Evolutionary conservation across 208 protist genomes (phyloP).

Genomic region (Kentomonas sorsogonicus): DNA sequence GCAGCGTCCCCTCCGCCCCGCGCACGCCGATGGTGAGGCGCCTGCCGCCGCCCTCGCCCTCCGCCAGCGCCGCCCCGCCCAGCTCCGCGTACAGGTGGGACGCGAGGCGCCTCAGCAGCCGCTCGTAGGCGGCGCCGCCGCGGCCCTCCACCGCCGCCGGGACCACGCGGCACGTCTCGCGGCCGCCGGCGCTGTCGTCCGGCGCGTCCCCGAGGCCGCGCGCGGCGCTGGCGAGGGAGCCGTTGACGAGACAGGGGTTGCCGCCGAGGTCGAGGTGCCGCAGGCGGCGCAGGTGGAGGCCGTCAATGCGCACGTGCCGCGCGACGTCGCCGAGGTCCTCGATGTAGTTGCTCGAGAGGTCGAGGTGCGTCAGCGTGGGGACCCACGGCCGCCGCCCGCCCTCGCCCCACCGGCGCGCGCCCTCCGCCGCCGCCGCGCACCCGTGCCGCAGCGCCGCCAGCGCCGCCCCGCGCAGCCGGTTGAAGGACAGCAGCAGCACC

Average conservation of each 20-base stretch:
- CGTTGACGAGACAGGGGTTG: conserved; percentile 30
- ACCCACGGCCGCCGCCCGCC: conserved; percentile 16
- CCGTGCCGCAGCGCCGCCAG: conserved; percentile 9
- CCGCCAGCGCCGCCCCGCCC: not conserved
- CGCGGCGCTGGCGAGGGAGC: conserved; percentile 11
- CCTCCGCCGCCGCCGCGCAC: no score
- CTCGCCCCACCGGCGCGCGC: not conserved
- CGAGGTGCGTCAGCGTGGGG: conserved; percentile 15
- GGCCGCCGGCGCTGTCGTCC: not conserved
- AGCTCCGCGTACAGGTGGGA: not conserved
- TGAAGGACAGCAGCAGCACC: conserved; percentile 11
- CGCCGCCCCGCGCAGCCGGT: conserved; percentile 9
- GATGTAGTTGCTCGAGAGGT: conserved; percentile 31
- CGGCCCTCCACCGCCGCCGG: not conserved
- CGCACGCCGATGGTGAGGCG: not conserved
- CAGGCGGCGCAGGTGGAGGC: conserved; percentile 14
- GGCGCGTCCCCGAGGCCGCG: not conserved
- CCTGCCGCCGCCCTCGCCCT: not conserved
- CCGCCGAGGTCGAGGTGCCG: conserved; percentile 18
- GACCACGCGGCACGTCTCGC: not conserved
- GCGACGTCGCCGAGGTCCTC: conserved; percentile 12
- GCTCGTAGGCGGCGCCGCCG: not conserved
- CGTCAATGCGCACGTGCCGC: not conserved
- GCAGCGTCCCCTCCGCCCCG: not conserved
- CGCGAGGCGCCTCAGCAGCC: not conserved